Conservation (phyloP, 495 filamentous ascomycete genomes). For the Aspergillus biplanus region DNA sequence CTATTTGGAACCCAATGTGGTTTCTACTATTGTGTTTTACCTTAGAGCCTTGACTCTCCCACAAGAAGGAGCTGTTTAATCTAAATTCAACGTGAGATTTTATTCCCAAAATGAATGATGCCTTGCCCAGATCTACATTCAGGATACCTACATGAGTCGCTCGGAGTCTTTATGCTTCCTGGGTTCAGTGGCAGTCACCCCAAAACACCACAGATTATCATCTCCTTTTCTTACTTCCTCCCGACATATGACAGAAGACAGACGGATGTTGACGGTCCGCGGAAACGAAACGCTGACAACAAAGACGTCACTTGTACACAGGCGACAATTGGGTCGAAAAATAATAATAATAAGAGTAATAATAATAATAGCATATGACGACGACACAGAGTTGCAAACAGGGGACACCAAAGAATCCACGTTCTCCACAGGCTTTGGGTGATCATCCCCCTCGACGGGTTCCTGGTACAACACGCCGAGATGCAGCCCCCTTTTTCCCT, state of each 20-base stretch:
- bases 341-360: neutral
- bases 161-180: no score
- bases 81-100: no score
- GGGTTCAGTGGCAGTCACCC: no score
- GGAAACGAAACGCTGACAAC: neutral
- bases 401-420: constrained; percentile 2
- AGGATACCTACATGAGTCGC: no score
- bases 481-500: constrained; percentile 10
- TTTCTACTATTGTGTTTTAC: constrained; percentile 14
- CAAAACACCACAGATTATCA: no score
- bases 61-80: neutral
- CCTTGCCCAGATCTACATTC: no score
- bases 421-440: constrained; percentile 14
- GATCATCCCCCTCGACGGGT: constrained; percentile 9
- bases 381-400: neutral
- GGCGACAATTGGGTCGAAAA: no score
- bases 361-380: no score
- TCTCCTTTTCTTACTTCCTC: no score
- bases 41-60: constrained; percentile 4
- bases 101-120: no score
- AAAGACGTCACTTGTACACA: neutral
- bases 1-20: constrained; percentile 2
- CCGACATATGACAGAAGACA: neutral
- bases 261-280: neutral
- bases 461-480: constrained; percentile 24